Evolutionary conservation across 202 grass and related monocot species (phyloP).

Genomic region (Saccharum hybrid): DNA sequence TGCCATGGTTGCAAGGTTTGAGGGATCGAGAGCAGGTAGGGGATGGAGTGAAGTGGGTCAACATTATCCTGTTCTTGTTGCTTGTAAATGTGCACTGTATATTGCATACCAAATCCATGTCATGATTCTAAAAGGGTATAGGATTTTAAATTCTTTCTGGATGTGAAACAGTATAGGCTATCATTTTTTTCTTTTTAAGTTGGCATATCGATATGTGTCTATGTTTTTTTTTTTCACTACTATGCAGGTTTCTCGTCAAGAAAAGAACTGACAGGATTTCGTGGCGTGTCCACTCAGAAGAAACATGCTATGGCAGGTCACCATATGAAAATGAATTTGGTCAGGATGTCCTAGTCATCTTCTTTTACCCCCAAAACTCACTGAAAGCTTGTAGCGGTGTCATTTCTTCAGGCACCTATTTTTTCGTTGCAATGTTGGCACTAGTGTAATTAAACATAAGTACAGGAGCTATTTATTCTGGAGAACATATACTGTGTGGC

Average conservation of each 20-base stretch:
- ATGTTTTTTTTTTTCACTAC: too few relatives aligned
- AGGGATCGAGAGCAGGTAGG: slow-evolving; percentile 37
- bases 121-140: slow-evolving; percentile 3
- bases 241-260: not conserved
- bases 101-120: slow-evolving; percentile 14
- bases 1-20: slow-evolving; percentile 36
- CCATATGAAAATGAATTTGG: not conserved
- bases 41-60: slow-evolving; percentile 4
- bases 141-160: not conserved
- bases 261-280: not conserved
- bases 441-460: not conserved
- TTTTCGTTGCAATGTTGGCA: not conserved
- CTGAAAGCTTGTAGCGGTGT: not conserved
- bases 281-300: not conserved
- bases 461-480: not conserved
- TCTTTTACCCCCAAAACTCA: not conserved
- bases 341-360: not conserved
- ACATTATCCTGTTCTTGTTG: not conserved
- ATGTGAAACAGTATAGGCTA: too few relatives aligned
- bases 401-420: not conserved
- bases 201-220: too few relatives aligned
- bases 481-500: not conserved
- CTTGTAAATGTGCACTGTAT: slow-evolving; percentile 2
- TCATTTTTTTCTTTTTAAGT: too few relatives aligned
- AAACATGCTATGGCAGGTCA: not conserved